phyloP scores from a whole-genome alignment of 805 yeast species.

The Lachancea mirantina region DNA sequence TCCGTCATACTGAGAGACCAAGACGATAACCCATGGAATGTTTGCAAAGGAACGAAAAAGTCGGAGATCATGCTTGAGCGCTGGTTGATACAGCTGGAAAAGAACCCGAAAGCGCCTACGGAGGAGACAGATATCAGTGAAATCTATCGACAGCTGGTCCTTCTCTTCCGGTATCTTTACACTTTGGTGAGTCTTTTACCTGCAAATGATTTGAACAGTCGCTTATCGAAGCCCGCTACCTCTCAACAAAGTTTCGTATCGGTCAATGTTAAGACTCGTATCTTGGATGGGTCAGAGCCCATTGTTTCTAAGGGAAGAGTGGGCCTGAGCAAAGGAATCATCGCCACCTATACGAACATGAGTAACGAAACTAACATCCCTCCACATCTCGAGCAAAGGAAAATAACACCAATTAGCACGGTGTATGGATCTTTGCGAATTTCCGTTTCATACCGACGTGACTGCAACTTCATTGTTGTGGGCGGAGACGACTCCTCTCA shows the following conservation, averaged over 20 bases:
- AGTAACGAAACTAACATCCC: slow-evolving; percentile 32
- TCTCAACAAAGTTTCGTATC: slow-evolving; percentile 23
- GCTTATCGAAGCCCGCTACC: slow-evolving; percentile 35
- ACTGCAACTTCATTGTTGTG: slow-evolving; percentile 57
- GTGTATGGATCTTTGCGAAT: slow-evolving; percentile 66
- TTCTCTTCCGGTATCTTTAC: slow-evolving; percentile 67
- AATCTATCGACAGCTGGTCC: slow-evolving; percentile 65
- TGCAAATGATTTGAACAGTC: slow-evolving; percentile 49
- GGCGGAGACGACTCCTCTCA: slow-evolving; percentile 43
- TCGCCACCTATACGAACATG: slow-evolving; percentile 31
- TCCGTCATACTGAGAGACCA: slow-evolving; percentile 53
- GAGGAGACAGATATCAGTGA: slow-evolving; percentile 16
- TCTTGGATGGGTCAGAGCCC: slow-evolving; percentile 71
- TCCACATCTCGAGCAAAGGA: slow-evolving; percentile 53
- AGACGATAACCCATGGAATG: slow-evolving; percentile 46
- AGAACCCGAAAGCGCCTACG: slow-evolving; percentile 1
- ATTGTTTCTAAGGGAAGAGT: slow-evolving; percentile 77
- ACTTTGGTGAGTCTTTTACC: slow-evolving; percentile 67
- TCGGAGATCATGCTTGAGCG: slow-evolving; percentile 88
- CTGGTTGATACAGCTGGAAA: slow-evolving; percentile 82
- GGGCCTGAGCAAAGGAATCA: slow-evolving; percentile 68
- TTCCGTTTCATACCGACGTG: slow-evolving; percentile 72
- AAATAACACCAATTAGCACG: slow-evolving; percentile 65
- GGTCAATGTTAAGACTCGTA: slow-evolving; percentile 49
- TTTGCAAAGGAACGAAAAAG: slow-evolving; percentile 55